These are phyloP conservation scores for Coprinopsis strossmayeri DNA, from an alignment of 768 basidiomycete genomes.

Conservation along the genomic window DNA sequence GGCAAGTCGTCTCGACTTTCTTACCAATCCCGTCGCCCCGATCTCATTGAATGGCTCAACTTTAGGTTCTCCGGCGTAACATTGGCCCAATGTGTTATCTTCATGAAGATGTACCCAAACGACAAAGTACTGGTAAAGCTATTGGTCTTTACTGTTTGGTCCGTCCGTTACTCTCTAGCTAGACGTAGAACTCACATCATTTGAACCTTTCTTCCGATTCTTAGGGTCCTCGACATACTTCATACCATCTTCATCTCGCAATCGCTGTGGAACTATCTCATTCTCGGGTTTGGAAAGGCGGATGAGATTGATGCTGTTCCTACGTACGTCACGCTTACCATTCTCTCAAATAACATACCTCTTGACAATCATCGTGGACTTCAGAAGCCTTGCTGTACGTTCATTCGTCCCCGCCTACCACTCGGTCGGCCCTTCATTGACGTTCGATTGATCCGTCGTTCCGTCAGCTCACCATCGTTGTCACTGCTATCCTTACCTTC, in stretches of 20 bases:
- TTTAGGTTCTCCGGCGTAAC: constrained; percentile 9
- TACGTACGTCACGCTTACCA: constrained; percentile 20
- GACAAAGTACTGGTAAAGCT: not conserved
- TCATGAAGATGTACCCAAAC: not conserved
- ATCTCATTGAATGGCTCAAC: not conserved
- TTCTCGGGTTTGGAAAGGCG: constrained; percentile 22
- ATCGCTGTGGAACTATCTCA: constrained; percentile 33
- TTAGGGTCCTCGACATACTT: constrained; percentile 29
- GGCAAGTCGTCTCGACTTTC: constrained; percentile 20
- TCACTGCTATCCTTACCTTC: constrained; percentile 22
- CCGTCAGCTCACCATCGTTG: constrained; percentile 1
- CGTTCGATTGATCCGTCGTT: not conserved
- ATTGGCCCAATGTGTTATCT: not conserved
- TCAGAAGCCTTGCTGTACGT: constrained; percentile 5
- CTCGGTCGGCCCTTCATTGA: not conserved
- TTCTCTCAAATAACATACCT: not conserved
- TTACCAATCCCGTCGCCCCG: not conserved
- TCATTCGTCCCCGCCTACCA: not conserved
- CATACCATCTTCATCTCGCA: constrained; percentile 34
- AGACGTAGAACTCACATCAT: constrained; percentile 11
- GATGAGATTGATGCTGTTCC: constrained; percentile 26
- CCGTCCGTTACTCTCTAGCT: no score
- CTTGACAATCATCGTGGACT: not conserved
- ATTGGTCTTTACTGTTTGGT: not conserved
- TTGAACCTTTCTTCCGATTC: not conserved